Base-by-base conservation (phyloP, 352 stramenopile species). In the Pythium scleroteichum region DNA sequence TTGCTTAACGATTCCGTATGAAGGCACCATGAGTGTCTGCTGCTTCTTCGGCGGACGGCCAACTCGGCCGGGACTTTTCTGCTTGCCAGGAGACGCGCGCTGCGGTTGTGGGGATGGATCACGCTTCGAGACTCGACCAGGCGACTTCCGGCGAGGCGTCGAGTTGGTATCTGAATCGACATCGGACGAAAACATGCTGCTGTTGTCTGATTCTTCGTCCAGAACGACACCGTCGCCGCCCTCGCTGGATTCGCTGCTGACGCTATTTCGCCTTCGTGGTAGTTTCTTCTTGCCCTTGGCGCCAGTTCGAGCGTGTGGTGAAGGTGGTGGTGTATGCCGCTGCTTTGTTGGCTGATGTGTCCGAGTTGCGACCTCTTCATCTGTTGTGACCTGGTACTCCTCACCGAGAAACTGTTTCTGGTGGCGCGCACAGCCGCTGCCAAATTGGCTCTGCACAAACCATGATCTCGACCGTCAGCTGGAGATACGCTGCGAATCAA, bases 351-450 rank as follows among this genome's bases (percentile, higher is more conserved):
- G 2, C 33, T 53, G 20, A 44, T 20, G 20, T 35, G 29, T 10
- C 10, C 29, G 29, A 40, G 14, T 23, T 42, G 14, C 32, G 9
- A 40, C 52, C 50, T 69, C 62, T 8, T 68, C 68, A 14, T 73
- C 54, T 23, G 40, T 50, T 5, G 52, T 60, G 45, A 48, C 40
- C 45, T 69, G 44, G 6, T 65, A 45, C 17, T 76, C 72, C 50
- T 78, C 70, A 4, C 63, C 66, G 23, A 83, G 45, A 47, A 92
- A 87, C n/a, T 72, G 56, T 27, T 66, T 64, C 62, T 88, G 77
- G 38, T 92, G 79, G n/a, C 67, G 74, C 3, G 78, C 54, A 40
- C 83, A 92, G 0, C 75, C 77, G 8, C 82, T 92, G 22, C 78
- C 82, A 62, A 89, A 90, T 38, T 85, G 79, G 9, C 58, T 49